Evolutionary conservation across 768 basidiomycete species (phyloP).

Genomic region (Guyanaporus albipodus): DNA sequence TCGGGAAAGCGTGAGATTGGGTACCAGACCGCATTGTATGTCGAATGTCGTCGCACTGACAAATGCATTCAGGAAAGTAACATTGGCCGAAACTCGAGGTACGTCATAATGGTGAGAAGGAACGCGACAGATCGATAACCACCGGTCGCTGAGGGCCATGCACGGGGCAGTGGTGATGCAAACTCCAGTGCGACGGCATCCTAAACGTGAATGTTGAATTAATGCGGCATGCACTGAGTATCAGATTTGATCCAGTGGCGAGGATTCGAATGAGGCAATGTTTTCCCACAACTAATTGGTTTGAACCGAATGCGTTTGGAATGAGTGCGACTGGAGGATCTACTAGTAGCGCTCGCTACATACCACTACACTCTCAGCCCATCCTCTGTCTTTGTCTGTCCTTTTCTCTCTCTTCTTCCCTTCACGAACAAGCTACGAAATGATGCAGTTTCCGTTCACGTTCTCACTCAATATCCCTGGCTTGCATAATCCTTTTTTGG

Average conservation of each 20-base stretch:
- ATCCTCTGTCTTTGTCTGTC: background rate
- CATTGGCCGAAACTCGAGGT: background rate
- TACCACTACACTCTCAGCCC: background rate
- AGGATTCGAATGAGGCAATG: slow-evolving; percentile 2
- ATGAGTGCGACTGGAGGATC: background rate
- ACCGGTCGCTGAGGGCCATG: too few relatives aligned
- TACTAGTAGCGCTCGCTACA: too few relatives aligned
- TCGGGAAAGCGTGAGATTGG: background rate
- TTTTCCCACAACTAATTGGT: slow-evolving; percentile 5
- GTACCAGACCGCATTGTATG: background rate
- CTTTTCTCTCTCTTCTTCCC: background rate
- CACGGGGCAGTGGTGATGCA: too few relatives aligned
- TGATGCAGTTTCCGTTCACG: slow-evolving; percentile 65
- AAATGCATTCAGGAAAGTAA: background rate
- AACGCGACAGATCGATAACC: too few relatives aligned
- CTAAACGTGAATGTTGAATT: too few relatives aligned
- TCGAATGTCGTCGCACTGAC: background rate
- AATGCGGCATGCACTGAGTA: too few relatives aligned
- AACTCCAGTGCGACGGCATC: too few relatives aligned
- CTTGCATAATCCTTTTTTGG: slow-evolving; percentile 60
- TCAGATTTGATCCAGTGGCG: too few relatives aligned
- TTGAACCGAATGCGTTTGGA: background rate
- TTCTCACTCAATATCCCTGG: slow-evolving; percentile 66
- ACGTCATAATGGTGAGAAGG: background rate
- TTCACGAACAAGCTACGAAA: slow-evolving; percentile 28